These are phyloP conservation scores for Kluyveromyces sp. DNA, from an alignment of 1,139 yeast species.

Conservation along the genomic window DNA sequence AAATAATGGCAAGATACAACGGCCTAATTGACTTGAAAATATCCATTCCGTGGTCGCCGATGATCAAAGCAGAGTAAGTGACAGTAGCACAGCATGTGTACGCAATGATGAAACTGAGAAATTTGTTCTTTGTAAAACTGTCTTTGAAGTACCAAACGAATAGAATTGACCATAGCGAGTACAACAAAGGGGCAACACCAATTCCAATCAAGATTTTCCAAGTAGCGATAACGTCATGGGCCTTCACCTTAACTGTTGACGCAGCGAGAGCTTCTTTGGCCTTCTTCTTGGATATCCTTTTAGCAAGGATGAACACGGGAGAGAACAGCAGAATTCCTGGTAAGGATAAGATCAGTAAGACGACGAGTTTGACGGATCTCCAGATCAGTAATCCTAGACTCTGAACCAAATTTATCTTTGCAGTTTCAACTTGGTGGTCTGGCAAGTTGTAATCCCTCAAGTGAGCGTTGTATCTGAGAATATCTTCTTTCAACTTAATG, in stretches of 20 bases:
- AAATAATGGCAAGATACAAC: slow-evolving; percentile 61
- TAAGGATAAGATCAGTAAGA: slow-evolving; percentile 56
- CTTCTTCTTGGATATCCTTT: slow-evolving; percentile 60
- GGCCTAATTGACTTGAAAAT: slow-evolving; percentile 78
- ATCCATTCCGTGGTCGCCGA: slow-evolving; percentile 93
- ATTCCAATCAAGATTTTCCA: slow-evolving; percentile 90
- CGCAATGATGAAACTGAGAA: slow-evolving; percentile 28
- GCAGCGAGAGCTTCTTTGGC: slow-evolving; percentile 77
- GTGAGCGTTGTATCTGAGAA: slow-evolving; percentile 60
- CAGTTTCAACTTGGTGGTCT: slow-evolving; percentile 81
- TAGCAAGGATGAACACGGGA: slow-evolving; percentile 80
- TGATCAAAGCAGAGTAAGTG: slow-evolving; percentile 78
- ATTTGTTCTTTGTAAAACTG: slow-evolving; percentile 20
- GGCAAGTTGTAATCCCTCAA: slow-evolving; percentile 67
- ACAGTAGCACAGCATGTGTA: slow-evolving; percentile 48
- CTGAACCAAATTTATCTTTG: slow-evolving; percentile 43
- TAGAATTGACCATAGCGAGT: slow-evolving; percentile 67
- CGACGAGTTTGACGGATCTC: slow-evolving; percentile 47
- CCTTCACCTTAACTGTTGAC: slow-evolving; percentile 83
- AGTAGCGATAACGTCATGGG: slow-evolving; percentile 88
- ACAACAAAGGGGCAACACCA: slow-evolving; percentile 82
- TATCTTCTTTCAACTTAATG: slow-evolving; percentile 50
- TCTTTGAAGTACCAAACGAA: slow-evolving; percentile 41
- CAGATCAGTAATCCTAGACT: slow-evolving; percentile 44
- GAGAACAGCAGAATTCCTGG: slow-evolving; percentile 83